phyloP scores from a whole-genome alignment of 2,329 filamentous ascomycete species.

The Chrysoporthe deuterocubensis region DNA sequence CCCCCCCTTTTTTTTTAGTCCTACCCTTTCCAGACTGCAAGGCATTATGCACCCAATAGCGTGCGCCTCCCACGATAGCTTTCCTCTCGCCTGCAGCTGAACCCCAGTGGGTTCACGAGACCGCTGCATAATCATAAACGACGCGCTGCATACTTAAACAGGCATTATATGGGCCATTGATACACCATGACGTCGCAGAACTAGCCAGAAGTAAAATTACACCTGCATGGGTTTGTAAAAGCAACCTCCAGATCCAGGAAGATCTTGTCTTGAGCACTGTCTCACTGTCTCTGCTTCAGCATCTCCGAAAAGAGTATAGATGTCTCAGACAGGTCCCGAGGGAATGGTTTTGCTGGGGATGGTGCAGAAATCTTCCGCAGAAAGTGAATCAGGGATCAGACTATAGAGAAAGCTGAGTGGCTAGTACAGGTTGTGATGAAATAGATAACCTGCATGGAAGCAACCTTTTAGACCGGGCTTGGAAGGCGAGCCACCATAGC shows the following conservation, averaged over 20 bases:
- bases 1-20: background rate
- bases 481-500: background rate
- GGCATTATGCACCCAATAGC: background rate
- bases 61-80: background rate
- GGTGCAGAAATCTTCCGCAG: background rate
- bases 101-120: background rate
- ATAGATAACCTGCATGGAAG: background rate
- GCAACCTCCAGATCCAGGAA: too few relatives aligned
- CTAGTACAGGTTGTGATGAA: background rate
- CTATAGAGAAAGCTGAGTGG: background rate
- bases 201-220: too few relatives aligned
- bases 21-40: background rate
- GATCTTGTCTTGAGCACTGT: too few relatives aligned
- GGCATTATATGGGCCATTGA: too few relatives aligned
- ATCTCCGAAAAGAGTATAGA: background rate
- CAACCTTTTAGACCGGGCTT: background rate
- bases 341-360: background rate
- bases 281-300: too few relatives aligned
- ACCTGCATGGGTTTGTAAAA: too few relatives aligned
- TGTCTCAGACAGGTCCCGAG: background rate
- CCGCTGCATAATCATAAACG: background rate
- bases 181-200: too few relatives aligned
- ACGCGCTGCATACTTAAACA: background rate
- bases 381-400: background rate
- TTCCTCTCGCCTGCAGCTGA: background rate